A percentile compares a stretch with the other conserved stretches of the same genome.
phyloP scores from a whole-genome alignment of 306 rosid genomes.

The Trichosanthes cucumerina region DNA sequence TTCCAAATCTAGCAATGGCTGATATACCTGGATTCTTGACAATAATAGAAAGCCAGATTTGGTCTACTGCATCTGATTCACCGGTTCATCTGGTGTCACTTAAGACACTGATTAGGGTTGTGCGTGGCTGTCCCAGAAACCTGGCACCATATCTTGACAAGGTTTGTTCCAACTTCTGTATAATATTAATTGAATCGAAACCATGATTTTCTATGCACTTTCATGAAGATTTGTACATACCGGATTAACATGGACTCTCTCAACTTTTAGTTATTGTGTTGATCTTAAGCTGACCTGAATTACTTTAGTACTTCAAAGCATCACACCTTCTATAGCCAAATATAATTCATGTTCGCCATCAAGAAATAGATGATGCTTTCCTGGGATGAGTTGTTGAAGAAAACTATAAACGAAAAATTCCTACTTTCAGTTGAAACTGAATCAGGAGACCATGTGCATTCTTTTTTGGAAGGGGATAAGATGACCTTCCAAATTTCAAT shows the following conservation, averaged over 20 bases:
- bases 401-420: not conserved
- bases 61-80: slow-evolving; percentile 99
- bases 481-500: not conserved
- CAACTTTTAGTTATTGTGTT: not conserved
- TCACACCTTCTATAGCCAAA: not conserved
- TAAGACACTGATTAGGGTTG: slow-evolving; percentile 75
- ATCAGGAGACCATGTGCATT: not conserved
- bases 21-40: slow-evolving; percentile 67
- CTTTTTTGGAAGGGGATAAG: not conserved
- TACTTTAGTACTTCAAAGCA: not conserved
- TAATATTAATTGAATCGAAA: not conserved
- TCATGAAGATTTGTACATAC: not conserved
- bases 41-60: slow-evolving; percentile 79
- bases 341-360: not conserved
- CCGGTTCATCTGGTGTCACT: slow-evolving; percentile 83
- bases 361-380: not conserved
- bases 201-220: not conserved
- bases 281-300: not conserved
- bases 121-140: slow-evolving; percentile 74
- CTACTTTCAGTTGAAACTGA: not conserved
- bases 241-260: not conserved
- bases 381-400: not conserved
- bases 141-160: slow-evolving; percentile 82
- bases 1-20: slow-evolving; percentile 91
- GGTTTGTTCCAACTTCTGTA: slow-evolving; percentile 39